Evolutionary conservation across 2,329 filamentous ascomycete genomes (phyloP), one percentile per base, ranked within the genome.

Genomic region (Botrytis aclada): DNA sequence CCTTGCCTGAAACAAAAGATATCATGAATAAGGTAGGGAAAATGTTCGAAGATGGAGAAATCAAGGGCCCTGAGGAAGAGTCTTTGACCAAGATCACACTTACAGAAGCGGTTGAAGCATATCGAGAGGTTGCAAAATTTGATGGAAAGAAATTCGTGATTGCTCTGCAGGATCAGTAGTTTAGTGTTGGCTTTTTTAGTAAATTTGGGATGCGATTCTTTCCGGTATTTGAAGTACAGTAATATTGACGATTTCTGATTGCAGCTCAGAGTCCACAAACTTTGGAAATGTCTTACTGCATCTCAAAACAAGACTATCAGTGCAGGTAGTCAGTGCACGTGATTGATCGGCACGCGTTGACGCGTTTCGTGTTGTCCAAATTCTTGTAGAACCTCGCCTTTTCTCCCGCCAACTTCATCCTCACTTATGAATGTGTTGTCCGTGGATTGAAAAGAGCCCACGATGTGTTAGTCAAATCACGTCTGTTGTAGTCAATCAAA

Each of bases 131-230:
- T 22, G 58, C 58, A 47, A 63, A 64, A 37, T 29, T 37, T 16
- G 60, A 63, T n/a, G 60, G 58, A 37, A 64, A 34, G 58, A 64
- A 71, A 29, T 71, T 63, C 41, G 69, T 64, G 25, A 37, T 63
- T 34, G 32, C 25, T n/a, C 3, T 54, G 47, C 12, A n/a, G 25
- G 47, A 54, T n/a, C 25, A 54, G 25, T 16, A 54, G 5, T 54
- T 8, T n/a, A 14, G 4, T 51, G 25, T 14, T n/a, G 47, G 2
- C 47, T n/a, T n/a, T 7, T 54, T n/a, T n/a, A 3, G 25, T 54
- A 16, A 14, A 54, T 54, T n/a, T n/a, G 47, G 22, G 4, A 54
- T n/a, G 25, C 12, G 12, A 16, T n/a, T 29, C 14, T 56, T 14
- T 56, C n/a, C 16, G 3, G 2, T 18, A 56, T 18, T 29, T 56